Base-by-base conservation (phyloP, 2,329 filamentous ascomycete genomes). In the Trichoderma koningiopsis region DNA sequence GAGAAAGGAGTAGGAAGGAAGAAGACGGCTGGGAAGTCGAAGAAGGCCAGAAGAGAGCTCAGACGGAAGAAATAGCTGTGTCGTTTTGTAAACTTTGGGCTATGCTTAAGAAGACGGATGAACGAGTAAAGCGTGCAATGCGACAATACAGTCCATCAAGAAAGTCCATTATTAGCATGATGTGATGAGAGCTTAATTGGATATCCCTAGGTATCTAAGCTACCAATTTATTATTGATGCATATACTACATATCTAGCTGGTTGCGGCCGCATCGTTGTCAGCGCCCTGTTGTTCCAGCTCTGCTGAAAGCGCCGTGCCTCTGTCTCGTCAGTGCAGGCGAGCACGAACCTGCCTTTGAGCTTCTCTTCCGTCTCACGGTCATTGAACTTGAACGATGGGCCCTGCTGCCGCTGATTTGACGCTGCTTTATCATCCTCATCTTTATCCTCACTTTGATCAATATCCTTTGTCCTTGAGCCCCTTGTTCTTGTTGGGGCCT, bases 281-380 rank as follows among this genome's bases (percentile, higher is more conserved):
- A 82, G 64, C 58, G 72, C 74, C 31, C 78, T 78, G 61, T 77
- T 75, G 65, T 83, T 82, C 81, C 81, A 83, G 60, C 72, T 72
- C n/a, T 81, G 77, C 56, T 82, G 78, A 68, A 83, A 83, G 16
- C 81, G 76, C 70, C 79, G 75, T 2, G 81, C 81, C 55, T 80
- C 77, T 24, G 71, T 70, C 3, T 77, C 73, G 37, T 75, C 75
- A 19, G 74, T 71, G 68, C 76, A 81, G 2, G 76, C 74, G 10
- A 82, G 58, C 33, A 81, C 71, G 68, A 81, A 82, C 5, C 78
- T 76, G 5, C 73, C 69, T 24, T 65, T 40, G 2, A 73, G 61
- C 53, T 73, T 75, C 31, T 73, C 71, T 37, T 60, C 61, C 22
- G 74, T 74, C n/a, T 73, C 69, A 1, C 63, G 66, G 14, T 73